Conservation (phyloP, 1,139 yeast genomes). For the Candida dubliniensis region DNA sequence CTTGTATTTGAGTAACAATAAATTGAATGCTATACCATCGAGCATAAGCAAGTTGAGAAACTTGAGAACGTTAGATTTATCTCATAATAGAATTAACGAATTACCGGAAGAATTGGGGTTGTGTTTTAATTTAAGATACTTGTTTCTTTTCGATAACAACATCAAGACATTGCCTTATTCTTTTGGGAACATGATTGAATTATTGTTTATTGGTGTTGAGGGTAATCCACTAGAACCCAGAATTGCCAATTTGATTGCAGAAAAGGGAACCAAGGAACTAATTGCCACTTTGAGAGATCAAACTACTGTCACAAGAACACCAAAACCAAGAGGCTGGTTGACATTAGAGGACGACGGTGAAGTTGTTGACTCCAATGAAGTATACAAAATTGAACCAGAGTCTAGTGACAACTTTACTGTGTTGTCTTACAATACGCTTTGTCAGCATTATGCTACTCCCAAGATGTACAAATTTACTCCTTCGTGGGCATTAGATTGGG, state of each 20-base stretch:
- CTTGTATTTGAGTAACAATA: conserved; percentile 84
- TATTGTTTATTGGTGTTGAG: conserved; percentile 86
- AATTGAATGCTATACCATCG: conserved; percentile 67
- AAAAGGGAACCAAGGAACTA: conserved; percentile 83
- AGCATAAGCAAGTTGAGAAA: conserved; percentile 68
- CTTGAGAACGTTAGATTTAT: conserved; percentile 80
- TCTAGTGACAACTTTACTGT: conserved; percentile 60
- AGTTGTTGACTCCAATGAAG: conserved; percentile 40
- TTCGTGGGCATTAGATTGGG: conserved; percentile 96
- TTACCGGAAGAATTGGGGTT: conserved; percentile 84
- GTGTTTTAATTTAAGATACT: conserved; percentile 74
- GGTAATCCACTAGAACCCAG: conserved; percentile 83
- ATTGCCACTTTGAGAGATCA: conserved; percentile 79
- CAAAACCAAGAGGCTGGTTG: conserved; percentile 81
- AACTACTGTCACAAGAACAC: conserved; percentile 65
- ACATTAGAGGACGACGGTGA: conserved; percentile 77
- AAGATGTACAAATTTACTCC: conserved; percentile 93
- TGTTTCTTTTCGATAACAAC: conserved; percentile 86
- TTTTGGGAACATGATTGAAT: conserved; percentile 81
- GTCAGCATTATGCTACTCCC: conserved; percentile 94
- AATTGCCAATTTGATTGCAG: conserved; percentile 66
- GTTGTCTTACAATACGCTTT: conserved; percentile 84
- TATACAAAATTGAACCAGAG: conserved; percentile 27
- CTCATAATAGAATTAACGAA: conserved; percentile 68
- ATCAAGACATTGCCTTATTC: conserved; percentile 75